Evolutionary conservation across 2,329 filamentous ascomycete genomes (phyloP), one percentile per base, ranked within the genome.

Genomic region (Pseudogymnoascus sp.): DNA sequence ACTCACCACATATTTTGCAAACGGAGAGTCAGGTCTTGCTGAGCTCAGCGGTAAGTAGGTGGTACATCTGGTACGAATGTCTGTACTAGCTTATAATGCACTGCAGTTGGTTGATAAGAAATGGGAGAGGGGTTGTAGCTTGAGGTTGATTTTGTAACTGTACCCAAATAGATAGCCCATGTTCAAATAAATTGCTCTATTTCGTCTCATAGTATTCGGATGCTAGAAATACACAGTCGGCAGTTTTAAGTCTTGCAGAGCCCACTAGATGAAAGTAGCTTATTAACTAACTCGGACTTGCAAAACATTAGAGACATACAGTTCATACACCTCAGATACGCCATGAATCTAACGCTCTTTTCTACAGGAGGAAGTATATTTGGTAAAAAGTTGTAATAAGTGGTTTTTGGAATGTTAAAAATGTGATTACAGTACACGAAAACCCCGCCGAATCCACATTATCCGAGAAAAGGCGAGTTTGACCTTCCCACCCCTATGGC

Each of bases 401-500:
- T 19, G 19, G 19, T 19, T 19, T 19, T 19, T 19, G 19, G 19
- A 19, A 19, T 19, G 19, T 19, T 41, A 19, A 41, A 41, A 19
- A 22, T 22, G 16, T 41, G 19, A 43, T 24, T 24, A 22, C 19
- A 24, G 10, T 43, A 43, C 16, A 24, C 16, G 24, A 24, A 43
- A 24, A 43, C 24, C 19, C 19, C 24, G 11, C 40, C 19, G 6
- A 43, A 59, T 37, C 14, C 16, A 59, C 26, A 37, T 35, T 12
- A 11, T 59, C 26, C 26, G 3, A 59, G 56, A 12, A 26, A 46
- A 26, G 26, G 16, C 26, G 10, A 35, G 35, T 4, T 16, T 10
- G 38, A 14, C 26, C 22, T 26, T 46, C 11, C 41, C 22, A 46
- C 43, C n/a, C 22, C 65, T 53, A 71, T n/a, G 78, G 76, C 69